These are phyloP conservation scores for bread wheat (Triticum aestivum) DNA, from an alignment of 176 grass and related monocot species.

Conservation along the genomic window IWGSC_CS_RefSeq_v2.1 NC_057810.1:728341547-728342046, in stretches of 20 bases:
- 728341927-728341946: not conserved
- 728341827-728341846: conserved; percentile 81
- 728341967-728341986: conserved; percentile 94
- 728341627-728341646: conserved; percentile 94
- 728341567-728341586: conserved; percentile 68
- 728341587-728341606: conserved; percentile 49
- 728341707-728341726: conserved; percentile 72
- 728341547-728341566: conserved; percentile 39
- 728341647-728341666: conserved; percentile 94
- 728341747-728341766: conserved; percentile 96
- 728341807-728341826: conserved; percentile 91
- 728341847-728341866: conserved; percentile 92
- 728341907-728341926: not conserved
- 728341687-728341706: conserved; percentile 78
- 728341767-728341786: conserved; percentile 72
- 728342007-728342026: conserved; percentile 91
- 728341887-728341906: conserved; percentile 34
- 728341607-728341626: conserved; percentile 96
- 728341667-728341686: conserved; percentile 75
- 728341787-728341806: conserved; percentile 81
- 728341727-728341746: conserved; percentile 98
- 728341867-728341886: conserved; percentile 84
- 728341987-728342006: conserved; percentile 96
- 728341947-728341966: conserved; percentile 70
- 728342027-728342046: conserved; percentile 88